Base-by-base conservation (phyloP, 2,329 filamentous ascomycete species). In the Coniella lustricola region DNA sequence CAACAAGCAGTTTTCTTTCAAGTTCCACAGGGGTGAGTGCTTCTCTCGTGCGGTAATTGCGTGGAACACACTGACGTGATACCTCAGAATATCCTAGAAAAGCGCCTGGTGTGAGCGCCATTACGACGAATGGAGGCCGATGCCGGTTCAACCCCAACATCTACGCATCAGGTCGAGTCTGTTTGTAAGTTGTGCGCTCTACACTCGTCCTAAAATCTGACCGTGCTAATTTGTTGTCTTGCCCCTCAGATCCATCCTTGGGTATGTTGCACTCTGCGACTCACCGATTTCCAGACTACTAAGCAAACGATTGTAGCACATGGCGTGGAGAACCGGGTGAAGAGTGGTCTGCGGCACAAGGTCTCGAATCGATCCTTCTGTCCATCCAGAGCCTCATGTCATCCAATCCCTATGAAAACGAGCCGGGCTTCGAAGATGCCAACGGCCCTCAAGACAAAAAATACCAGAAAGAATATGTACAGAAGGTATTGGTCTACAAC, bases 371-470 rank as follows among this genome's bases (percentile, higher is more conserved):
- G 1, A 88, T 97, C 42, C 68, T 98, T 41, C 80, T 97, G 46
- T 97, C 91, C 4, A 96, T 98, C 49, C 93, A 98, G 67, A 96
- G 90, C 64, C 73, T 98, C 38, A 90, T 98, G 85, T 95, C 90
- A 1, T 70, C 81, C 22, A 95, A 96, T 58, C 93, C 91, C 0
- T 97, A 95, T 66, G 88, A 93, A 62, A 96, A 97, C 59, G 93
- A 98, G 64, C 93, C 93, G 1, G 93, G 93, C 5, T 96, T 88
- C 58, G 91, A 97, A 63, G 77, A 85, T 51, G 79, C 83, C 12
- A 84, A 84, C 39, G 75, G 78, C 8, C 68, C 75, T 1, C 68
- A 74, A 3, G 89, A 95, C 63, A 84, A 87, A 66, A 81, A 82
- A 64, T 76, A 82, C 50, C 87, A 90, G 64, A 76, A 78, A 53